phyloP scores from a whole-genome alignment of 129 eudicot genomes.

The Arctium lappa region DNA sequence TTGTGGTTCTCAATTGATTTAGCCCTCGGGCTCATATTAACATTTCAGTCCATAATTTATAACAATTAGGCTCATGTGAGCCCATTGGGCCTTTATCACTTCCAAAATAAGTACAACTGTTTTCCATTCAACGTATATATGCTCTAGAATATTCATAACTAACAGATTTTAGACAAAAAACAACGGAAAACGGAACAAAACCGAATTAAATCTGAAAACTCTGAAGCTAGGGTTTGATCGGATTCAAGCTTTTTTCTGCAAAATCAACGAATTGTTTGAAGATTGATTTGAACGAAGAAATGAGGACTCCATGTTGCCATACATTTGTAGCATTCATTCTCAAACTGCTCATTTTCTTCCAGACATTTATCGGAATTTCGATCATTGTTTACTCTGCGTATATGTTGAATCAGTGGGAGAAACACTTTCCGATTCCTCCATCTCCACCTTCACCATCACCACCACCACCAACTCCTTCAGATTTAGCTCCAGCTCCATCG shows the following conservation, averaged over 20 bases:
- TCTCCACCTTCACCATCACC: slow-evolving; percentile 15
- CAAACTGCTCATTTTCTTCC: slow-evolving; percentile 65
- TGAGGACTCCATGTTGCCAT: slow-evolving; percentile 75
- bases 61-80: background rate
- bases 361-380: slow-evolving; percentile 59
- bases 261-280: background rate
- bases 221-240: slow-evolving; percentile 27
- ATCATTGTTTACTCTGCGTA: slow-evolving; percentile 62
- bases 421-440: slow-evolving; percentile 40
- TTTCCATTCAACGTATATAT: background rate
- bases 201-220: background rate
- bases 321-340: slow-evolving; percentile 58
- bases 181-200: slow-evolving; percentile 3
- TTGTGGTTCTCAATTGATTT: too few species aligned
- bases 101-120: background rate
- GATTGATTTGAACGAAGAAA: background rate
- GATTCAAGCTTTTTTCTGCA: slow-evolving; percentile 1
- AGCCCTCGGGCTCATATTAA: too few species aligned
- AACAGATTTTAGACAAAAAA: background rate
- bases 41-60: too few species aligned
- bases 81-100: background rate
- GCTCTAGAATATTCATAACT: background rate
- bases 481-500: slow-evolving; percentile 29
- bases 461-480: slow-evolving; percentile 15
- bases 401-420: slow-evolving; percentile 69